These are phyloP conservation scores for Dryadomyces quercivorus DNA, from an alignment of 2,329 filamentous ascomycete genomes.

Conservation along the genomic window DNA sequence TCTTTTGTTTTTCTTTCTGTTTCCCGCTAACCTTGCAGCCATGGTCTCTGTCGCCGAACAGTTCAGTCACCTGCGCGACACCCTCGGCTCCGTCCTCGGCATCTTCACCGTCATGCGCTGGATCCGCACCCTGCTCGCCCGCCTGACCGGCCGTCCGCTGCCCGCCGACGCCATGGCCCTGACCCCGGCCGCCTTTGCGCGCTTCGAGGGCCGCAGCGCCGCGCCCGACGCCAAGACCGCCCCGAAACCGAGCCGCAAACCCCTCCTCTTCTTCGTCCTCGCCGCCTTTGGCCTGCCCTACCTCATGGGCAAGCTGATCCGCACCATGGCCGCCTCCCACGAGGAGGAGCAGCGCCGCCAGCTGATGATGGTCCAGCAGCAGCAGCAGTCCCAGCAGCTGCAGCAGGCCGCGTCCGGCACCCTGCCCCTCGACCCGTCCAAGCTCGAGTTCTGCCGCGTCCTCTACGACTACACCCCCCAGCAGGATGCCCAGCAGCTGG, in stretches of 20 bases:
- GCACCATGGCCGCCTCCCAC: slow-evolving; percentile 66
- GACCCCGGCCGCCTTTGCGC: slow-evolving; percentile 82
- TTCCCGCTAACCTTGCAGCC: slow-evolving; percentile 37
- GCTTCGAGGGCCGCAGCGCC: slow-evolving; percentile 61
- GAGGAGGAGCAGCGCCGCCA: slow-evolving; percentile 66
- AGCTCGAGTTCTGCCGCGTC: slow-evolving; percentile 92
- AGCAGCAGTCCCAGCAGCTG: slow-evolving; percentile 31
- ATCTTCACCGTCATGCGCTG: slow-evolving; percentile 95
- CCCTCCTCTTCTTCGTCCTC: slow-evolving; percentile 87
- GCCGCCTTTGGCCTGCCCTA: slow-evolving; percentile 94
- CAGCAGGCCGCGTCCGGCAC: slow-evolving; percentile 30
- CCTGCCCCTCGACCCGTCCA: slow-evolving; percentile 62
- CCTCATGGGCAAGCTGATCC: slow-evolving; percentile 93
- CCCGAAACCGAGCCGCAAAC: slow-evolving; percentile 78
- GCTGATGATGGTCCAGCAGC: slow-evolving; percentile 32
- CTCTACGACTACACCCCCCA: slow-evolving; percentile 85
- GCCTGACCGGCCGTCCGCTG: slow-evolving; percentile 79
- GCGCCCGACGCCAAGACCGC: slow-evolving; percentile 46
- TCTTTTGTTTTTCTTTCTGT: slow-evolving; percentile 19
- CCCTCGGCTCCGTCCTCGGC: slow-evolving; percentile 82
- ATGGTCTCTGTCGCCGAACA: slow-evolving; percentile 99
- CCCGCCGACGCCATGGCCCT: slow-evolving; percentile 79
- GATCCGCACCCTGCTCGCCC: slow-evolving; percentile 83
- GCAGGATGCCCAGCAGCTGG: background rate
- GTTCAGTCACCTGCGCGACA: slow-evolving; percentile 85